Evolutionary conservation across 2,329 filamentous ascomycete species (phyloP).

Genomic region (Zalaria sp.): DNA sequence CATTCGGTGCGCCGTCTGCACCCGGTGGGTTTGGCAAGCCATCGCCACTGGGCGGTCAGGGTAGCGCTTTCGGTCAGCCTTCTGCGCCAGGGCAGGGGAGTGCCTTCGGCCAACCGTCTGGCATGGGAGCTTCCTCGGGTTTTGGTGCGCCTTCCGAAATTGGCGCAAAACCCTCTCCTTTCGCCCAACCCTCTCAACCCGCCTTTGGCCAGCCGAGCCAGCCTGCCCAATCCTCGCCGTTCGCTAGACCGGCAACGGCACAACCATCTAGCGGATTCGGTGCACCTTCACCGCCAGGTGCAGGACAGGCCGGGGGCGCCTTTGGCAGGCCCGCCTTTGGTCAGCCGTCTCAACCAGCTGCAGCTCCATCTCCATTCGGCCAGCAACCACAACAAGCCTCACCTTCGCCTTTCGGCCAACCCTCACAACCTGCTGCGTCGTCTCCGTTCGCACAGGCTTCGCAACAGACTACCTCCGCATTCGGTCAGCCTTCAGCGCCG

Average conservation of each 20-base stretch:
- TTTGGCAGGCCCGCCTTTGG: conserved; percentile 8
- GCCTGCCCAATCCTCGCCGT: neutral
- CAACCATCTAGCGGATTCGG: conserved; percentile 8
- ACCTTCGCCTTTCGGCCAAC: conserved; percentile 1
- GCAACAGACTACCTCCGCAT: conserved; percentile 5
- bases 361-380: conserved; percentile 5
- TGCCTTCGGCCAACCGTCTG: conserved; percentile 5
- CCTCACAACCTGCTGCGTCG: neutral
- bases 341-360: conserved; percentile 4
- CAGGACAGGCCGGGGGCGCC: neutral
- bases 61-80: conserved; percentile 6
- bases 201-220: conserved; percentile 7
- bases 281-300: conserved; percentile 5
- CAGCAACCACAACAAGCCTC: conserved; percentile 2
- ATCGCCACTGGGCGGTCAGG: neutral
- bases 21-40: conserved; percentile 4
- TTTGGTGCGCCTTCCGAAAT: conserved; percentile 3
- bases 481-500: conserved; percentile 9
- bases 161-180: conserved; percentile 8
- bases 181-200: conserved; percentile 14
- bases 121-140: neutral
- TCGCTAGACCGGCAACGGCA: neutral
- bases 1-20: conserved; percentile 1
- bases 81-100: conserved; percentile 2
- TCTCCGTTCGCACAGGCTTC: neutral